Base-by-base conservation (phyloP, 345 rosid genomes). In the Syzygium grande region DNA sequence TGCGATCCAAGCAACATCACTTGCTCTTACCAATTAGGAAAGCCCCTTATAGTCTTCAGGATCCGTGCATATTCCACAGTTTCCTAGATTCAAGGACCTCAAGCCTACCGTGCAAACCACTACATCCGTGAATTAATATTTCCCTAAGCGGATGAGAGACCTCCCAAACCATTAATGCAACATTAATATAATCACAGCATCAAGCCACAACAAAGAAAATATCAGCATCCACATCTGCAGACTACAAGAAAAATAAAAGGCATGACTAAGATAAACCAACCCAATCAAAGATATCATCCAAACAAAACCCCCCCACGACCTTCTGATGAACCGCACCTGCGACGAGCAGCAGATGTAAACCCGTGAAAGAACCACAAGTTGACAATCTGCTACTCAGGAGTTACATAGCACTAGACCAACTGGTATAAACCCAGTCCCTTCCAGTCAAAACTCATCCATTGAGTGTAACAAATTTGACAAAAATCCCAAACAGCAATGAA, bases 1-100 rank as follows among this genome's bases (percentile, higher is more conserved):
- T 58, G 86, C 52, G 79, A 58, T 78, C 23, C 80, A 54, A 89
- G 88, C 89, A 88, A 87, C 34, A 46, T 29, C 59, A 84, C 61
- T 52, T 84, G 61, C 27, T 52, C 86, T 84, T 52, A 73, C 49
- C 80, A 73, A 73, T 38, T 73, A 73, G 80, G 34, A 49, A 34
- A 34, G 80, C 22, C 49, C 80, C 25, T 38, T 73, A 19, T 38
- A 19, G 49, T 73, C 61, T 84, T 54, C 61, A 84, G 86, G 46
- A 84, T 73, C 80, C 19, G 14, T 38, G 9, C 12, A 34, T 23
- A 73, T 21, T 17, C 86, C 86, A 84, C 46, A n/a, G 49, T 73
- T 52, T 52, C 43, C 86, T 84, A 84, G 46, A 84, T 52, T 46
- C 27, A 52, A 52, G 86, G 29, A 38, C 59, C 59, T 52, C 86